Percentiles rank a stretch among this genome's conserved stretches.
Conservation (phyloP, 2,329 filamentous ascomycete genomes). For the Scedosporium apiospermum region DNA sequence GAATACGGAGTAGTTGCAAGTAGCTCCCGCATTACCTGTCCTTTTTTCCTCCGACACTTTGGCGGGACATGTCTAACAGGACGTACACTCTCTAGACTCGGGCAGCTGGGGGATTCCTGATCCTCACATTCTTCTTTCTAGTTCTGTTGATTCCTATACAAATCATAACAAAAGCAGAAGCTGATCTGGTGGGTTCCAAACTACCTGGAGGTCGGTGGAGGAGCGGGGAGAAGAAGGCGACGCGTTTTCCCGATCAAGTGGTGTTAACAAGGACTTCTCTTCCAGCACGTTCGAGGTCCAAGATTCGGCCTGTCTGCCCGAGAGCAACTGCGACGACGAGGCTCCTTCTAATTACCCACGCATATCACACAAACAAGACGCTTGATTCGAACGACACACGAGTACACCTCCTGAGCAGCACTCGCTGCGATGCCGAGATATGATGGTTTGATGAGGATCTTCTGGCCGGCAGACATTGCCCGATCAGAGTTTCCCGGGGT, state of each 20-base stretch:
- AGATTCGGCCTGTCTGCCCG: slow-evolving; percentile 81
- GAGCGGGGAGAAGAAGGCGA: not conserved
- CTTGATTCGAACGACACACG: not conserved
- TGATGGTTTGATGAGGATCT: slow-evolving; percentile 93
- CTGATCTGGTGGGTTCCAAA: slow-evolving; percentile 55
- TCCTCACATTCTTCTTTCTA: slow-evolving; percentile 78
- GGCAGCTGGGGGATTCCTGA: slow-evolving; percentile 73
- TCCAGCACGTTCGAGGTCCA: slow-evolving; percentile 70
- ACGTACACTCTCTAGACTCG: slow-evolving; percentile 49
- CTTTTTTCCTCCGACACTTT: not conserved
- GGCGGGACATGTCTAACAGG: slow-evolving; percentile 4
- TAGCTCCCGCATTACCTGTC: slow-evolving; percentile 12
- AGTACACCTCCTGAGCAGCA: slow-evolving; percentile 13
- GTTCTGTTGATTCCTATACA: slow-evolving; percentile 76
- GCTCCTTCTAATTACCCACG: slow-evolving; percentile 64
- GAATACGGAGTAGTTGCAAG: slow-evolving; percentile 93
- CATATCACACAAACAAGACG: not conserved
- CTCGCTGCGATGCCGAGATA: slow-evolving; percentile 54
- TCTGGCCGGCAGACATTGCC: slow-evolving; percentile 87
- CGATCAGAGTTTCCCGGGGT: slow-evolving; percentile 67
- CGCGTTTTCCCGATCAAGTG: not conserved
- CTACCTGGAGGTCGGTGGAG: not conserved
- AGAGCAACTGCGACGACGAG: slow-evolving; percentile 87
- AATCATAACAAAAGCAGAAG: slow-evolving; percentile 71
- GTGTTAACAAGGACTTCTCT: not conserved